phyloP scores from a whole-genome alignment of 208 protist genomes.

The Trypanosoma vivax region DNA sequence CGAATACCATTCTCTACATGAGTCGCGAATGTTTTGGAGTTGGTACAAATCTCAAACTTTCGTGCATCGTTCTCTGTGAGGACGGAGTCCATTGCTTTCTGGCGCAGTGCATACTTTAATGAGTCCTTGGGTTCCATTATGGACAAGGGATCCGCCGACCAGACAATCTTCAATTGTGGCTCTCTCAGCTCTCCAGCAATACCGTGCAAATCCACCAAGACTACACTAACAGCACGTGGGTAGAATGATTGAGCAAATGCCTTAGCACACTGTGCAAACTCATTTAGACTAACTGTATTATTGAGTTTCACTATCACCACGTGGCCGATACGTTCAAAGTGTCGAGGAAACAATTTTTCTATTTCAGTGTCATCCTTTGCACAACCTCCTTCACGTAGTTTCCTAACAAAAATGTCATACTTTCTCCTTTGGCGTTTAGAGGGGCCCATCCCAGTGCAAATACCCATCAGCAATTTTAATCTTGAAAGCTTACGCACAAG shows the following conservation, averaged over 20 bases:
- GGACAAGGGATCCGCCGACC: background rate
- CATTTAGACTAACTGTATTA: constrained; percentile 23
- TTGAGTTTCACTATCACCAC: constrained; percentile 80
- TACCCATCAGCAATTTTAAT: too few species aligned
- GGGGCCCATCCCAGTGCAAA: too few species aligned
- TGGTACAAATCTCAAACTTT: constrained; percentile 11
- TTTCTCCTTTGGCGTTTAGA: constrained; percentile 37
- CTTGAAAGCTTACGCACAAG: too few species aligned
- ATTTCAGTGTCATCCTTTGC: constrained; percentile 13
- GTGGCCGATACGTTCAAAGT: constrained; percentile 77
- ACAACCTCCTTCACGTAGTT: constrained; percentile 8
- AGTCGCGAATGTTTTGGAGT: constrained; percentile 65
- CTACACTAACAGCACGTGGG: constrained; percentile 59
- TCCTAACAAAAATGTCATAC: constrained; percentile 43
- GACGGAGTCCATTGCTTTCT: background rate
- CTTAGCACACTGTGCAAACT: constrained; percentile 32
- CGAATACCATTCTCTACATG: constrained; percentile 86
- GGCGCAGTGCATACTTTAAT: constrained; percentile 4
- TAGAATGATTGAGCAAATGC: constrained; percentile 57
- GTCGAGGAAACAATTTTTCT: constrained; percentile 45
- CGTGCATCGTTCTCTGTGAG: constrained; percentile 2
- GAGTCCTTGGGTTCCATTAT: constrained; percentile 15
- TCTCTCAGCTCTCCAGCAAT: constrained; percentile 72
- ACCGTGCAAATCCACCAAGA: constrained; percentile 61
- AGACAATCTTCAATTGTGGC: constrained; percentile 46